These are phyloP conservation scores for Eucalyptus viminalis DNA, from an alignment of 345 rosid genomes.

Conservation along the genomic window DNA sequence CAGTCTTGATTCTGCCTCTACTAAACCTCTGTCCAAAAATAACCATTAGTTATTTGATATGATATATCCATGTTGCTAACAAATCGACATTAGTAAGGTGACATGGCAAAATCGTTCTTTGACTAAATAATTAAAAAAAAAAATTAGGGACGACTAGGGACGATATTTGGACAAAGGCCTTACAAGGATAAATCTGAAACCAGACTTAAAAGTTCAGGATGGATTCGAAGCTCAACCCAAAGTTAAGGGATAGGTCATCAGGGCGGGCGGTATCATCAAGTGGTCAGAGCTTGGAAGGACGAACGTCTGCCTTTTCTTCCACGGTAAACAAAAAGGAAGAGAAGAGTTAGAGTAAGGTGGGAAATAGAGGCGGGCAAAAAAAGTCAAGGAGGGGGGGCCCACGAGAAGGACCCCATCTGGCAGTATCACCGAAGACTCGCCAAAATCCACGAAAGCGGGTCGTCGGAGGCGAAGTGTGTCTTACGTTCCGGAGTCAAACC, in stretches of 20 bases:
- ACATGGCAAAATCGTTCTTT: rapidly evolving
- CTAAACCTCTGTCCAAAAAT: too few relatives aligned
- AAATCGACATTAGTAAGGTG: rapidly evolving
- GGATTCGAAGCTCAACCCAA: neutral
- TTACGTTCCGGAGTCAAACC: neutral
- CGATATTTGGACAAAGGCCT: neutral
- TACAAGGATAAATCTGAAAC: neutral
- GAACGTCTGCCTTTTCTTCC: too few relatives aligned
- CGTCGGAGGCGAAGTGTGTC: neutral
- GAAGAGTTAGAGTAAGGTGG: too few relatives aligned
- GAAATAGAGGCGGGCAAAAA: too few relatives aligned
- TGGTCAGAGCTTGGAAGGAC: too few relatives aligned
- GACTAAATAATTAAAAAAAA: too few relatives aligned
- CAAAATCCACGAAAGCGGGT: neutral
- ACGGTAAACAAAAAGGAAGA: too few relatives aligned
- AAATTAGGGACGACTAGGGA: rapidly evolving
- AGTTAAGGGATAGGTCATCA: neutral
- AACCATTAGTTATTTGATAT: too few relatives aligned
- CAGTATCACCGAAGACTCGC: too few relatives aligned
- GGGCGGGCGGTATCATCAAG: too few relatives aligned
- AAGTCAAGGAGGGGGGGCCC: too few relatives aligned
- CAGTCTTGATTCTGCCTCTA: rapidly evolving
- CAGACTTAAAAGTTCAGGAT: neutral
- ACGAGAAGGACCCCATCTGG: too few relatives aligned
- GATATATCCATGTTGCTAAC: rapidly evolving